phyloP scores from a whole-genome alignment of 257 asterid genomes.

The Gardenia jasminoides region DNA sequence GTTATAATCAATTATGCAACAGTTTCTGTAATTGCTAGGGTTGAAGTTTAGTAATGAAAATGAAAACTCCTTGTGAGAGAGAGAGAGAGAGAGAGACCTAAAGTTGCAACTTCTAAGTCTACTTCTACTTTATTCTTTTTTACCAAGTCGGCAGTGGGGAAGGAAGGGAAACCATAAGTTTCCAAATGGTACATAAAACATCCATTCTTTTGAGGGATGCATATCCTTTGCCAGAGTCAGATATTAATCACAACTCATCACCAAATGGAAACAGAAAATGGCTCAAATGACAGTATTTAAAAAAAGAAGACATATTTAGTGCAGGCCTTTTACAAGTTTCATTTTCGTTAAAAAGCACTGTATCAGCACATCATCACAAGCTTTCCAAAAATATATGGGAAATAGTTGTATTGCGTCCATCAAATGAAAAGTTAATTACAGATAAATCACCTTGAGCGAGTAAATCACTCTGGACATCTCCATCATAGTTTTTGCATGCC shows the following conservation, averaged over 20 bases:
- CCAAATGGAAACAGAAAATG: background rate
- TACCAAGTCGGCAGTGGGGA: background rate
- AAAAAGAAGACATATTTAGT: background rate
- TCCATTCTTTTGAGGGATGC: background rate
- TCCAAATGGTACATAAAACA: background rate
- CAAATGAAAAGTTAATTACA: background rate
- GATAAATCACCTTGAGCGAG: constrained; percentile 82
- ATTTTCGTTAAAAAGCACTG: background rate
- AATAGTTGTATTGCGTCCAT: background rate
- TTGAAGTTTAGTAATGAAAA: background rate
- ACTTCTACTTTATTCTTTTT: background rate
- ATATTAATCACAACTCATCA: background rate
- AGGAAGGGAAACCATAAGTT: background rate
- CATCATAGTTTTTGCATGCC: constrained; percentile 98
- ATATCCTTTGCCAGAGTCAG: background rate
- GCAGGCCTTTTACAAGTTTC: background rate
- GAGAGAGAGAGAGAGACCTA: background rate
- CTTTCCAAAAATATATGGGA: background rate
- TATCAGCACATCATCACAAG: background rate
- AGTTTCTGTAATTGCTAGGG: background rate
- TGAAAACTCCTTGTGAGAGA: too few relatives aligned
- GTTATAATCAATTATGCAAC: background rate
- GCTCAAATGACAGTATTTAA: background rate
- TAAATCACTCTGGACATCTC: constrained; percentile 95
- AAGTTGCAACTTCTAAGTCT: background rate